Base-by-base conservation (phyloP, 2,329 filamentous ascomycete species). In the Scedosporium apiospermum region DNA sequence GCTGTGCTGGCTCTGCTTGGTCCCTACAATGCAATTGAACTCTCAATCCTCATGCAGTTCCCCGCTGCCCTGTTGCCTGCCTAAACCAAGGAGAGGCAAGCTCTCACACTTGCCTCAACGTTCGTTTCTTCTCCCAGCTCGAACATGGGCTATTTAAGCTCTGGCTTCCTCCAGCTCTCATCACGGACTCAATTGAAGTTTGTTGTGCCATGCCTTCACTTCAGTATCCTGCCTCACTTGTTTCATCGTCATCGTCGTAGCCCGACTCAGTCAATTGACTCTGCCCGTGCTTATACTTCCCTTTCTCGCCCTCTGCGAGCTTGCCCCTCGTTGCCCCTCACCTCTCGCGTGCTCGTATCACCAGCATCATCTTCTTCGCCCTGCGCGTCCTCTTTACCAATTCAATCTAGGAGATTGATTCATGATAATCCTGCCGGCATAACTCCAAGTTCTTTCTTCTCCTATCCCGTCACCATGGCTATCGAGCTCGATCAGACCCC, bases 401-500 rank as follows among this genome's bases (percentile, higher is more conserved):
- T 55, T 59, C 9, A 3, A 16, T 26, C 34, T 18, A 16, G 57
- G n/a, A 59, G 57, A n/a, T 26, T 26, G 16, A 27, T 12, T 21
- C 30, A 59, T 27, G 18, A 10, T 21, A 58, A 16, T 9, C n/a
- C 27, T 18, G 34, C 16, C 21, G n/a, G 23, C 16, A 18, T 41
- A 18, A 38, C 26, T 16, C n/a, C 34, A 18, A 23, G 10, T 9
- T 23, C 14, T 42, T 59, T 18, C 21, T 23, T 59, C 18, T 14
- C 57, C 21, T 9, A 42, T 27, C 38, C 23, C 57, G 26, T 62
- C 61, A 79, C 79, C 77, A 68, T 71, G 58, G 67, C 73, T 62
- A 68, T 70, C 16, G 65, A 71, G 27, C 74, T 81, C 53, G 79
- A 80, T 2, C 65, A 76, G 66, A 69, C 84, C 60, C 81, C 82